Evolutionary conservation across 495 filamentous ascomycete genomes (phyloP).

Genomic region (Hyaloscypha finlandica): DNA sequence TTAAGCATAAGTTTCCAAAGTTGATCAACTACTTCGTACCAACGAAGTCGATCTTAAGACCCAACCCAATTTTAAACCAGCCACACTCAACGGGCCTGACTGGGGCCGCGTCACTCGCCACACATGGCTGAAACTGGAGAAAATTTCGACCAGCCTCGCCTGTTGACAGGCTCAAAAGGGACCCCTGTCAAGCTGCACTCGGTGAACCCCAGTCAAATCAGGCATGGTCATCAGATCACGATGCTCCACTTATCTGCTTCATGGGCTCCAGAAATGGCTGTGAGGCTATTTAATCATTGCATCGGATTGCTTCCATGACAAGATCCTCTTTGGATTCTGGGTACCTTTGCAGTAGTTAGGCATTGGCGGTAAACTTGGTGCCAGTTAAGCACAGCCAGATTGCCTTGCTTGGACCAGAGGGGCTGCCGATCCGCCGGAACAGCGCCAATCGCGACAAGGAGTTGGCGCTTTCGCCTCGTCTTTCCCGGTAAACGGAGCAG

Average conservation of each 20-base stretch:
- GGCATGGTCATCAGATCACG: constrained; percentile 17
- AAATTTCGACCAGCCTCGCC: constrained; percentile 13
- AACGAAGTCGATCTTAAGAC: background rate
- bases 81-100: background rate
- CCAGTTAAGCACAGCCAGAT: constrained; percentile 23
- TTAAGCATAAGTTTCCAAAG: background rate
- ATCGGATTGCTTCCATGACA: constrained; percentile 17
- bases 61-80: background rate
- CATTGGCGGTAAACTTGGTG: constrained; percentile 15
- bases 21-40: background rate
- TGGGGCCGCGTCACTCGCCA: constrained; percentile 7
- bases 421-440: background rate
- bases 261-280: background rate
- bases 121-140: constrained; percentile 8
- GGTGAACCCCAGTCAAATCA: constrained; percentile 24
- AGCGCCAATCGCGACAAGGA: constrained; percentile 26
- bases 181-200: constrained; percentile 10
- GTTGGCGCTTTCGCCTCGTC: constrained; percentile 26
- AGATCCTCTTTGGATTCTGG: background rate
- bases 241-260: background rate
- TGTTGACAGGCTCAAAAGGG: background rate
- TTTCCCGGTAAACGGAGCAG: background rate
- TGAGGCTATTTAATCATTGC: constrained; percentile 2
- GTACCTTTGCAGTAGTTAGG: constrained; percentile 13
- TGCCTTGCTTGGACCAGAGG: constrained; percentile 27